A percentile compares a stretch with the other conserved stretches of the same genome.
These are phyloP conservation scores for Talaromyces rugulosus DNA, from an alignment of 2,329 filamentous ascomycete species.

Conservation along the genomic window DNA sequence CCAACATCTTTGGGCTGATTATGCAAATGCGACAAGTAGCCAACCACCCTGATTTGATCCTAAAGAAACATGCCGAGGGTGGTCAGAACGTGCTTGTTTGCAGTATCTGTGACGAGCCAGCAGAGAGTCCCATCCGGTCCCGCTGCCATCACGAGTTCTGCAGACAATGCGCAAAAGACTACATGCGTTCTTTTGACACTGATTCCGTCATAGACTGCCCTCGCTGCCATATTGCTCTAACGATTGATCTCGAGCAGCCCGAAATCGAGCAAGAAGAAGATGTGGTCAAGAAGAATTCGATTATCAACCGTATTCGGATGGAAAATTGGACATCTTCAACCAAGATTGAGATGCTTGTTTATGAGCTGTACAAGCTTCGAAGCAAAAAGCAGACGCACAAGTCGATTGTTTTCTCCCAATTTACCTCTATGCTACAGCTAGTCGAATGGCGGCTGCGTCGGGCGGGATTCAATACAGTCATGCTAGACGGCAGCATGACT, in stretches of 20 bases:
- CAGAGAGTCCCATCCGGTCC: constrained; percentile 89
- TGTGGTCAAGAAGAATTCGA: constrained; percentile 86
- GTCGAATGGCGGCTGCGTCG: constrained; percentile 95
- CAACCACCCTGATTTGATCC: constrained; percentile 88
- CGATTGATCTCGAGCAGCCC: constrained; percentile 90
- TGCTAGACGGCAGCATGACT: constrained; percentile 97
- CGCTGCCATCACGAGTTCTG: constrained; percentile 92
- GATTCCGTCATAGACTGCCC: constrained; percentile 65
- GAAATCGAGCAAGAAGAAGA: constrained; percentile 90
- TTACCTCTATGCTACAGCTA: constrained; percentile 94
- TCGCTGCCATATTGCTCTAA: constrained; percentile 81
- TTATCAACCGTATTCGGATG: constrained; percentile 99
- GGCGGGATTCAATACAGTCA: constrained; percentile 96
- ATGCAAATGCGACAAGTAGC: constrained; percentile 99
- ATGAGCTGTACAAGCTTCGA: constrained; percentile 86
- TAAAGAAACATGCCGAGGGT: constrained; percentile 80
- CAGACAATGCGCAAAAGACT: constrained; percentile 72
- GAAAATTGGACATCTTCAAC: constrained; percentile 97
- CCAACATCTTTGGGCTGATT: constrained; percentile 97
- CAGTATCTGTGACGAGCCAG: constrained; percentile 92
- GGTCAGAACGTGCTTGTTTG: constrained; percentile 90
- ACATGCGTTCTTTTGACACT: constrained; percentile 70
- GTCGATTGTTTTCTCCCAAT: constrained; percentile 96
- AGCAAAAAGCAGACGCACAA: constrained; percentile 93
- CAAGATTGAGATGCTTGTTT: constrained; percentile 94